These are phyloP conservation scores for Fusarium sp. DNA, from an alignment of 2,329 filamentous ascomycete species.

Conservation along the genomic window DNA sequence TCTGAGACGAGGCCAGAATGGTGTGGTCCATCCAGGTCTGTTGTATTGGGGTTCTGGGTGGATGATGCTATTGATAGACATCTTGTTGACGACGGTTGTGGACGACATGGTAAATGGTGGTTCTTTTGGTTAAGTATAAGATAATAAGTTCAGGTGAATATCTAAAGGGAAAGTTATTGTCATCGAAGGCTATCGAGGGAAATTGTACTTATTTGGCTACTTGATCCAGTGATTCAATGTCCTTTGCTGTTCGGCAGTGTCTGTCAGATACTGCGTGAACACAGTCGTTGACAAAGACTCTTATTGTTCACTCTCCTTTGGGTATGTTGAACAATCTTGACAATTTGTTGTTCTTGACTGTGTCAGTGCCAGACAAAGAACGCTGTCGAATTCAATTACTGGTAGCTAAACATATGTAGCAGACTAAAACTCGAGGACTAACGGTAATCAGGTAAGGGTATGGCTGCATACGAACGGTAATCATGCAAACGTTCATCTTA, in stretches of 20 bases:
- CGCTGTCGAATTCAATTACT: background rate
- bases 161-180: background rate
- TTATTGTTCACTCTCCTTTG: background rate
- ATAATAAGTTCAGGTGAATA: background rate
- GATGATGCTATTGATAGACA: conserved; percentile 2
- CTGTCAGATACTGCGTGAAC: background rate
- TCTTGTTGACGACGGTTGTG: background rate
- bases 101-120: background rate
- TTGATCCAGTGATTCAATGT: background rate
- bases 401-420: background rate
- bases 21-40: accelerated
- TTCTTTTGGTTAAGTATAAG: background rate
- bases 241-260: background rate
- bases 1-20: conserved; percentile 22
- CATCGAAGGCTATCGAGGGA: accelerated
- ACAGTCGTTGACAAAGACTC: background rate
- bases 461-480: background rate
- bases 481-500: background rate
- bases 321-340: background rate
- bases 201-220: background rate
- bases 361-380: background rate
- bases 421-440: accelerated
- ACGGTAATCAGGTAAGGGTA: too few relatives aligned
- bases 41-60: background rate
- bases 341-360: background rate